phyloP scores from a whole-genome alignment of 768 basidiomycete genomes.

The Amanita inopinata region DNA sequence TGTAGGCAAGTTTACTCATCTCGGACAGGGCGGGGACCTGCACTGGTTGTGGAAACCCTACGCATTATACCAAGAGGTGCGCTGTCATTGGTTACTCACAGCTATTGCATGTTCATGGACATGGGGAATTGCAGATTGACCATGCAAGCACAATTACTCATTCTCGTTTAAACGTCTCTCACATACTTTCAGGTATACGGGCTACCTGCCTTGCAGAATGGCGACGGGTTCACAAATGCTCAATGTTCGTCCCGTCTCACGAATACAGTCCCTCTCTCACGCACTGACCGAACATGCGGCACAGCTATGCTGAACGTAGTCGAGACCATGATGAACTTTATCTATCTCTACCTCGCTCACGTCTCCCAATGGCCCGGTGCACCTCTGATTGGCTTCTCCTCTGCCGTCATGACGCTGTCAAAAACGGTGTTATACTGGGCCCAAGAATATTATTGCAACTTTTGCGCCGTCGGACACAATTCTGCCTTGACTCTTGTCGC shows the following conservation, averaged over 20 bases:
- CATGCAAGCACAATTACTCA: constrained; percentile 12
- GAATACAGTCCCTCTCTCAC: neutral
- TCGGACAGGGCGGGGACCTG: constrained; percentile 61
- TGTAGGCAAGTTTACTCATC: neutral
- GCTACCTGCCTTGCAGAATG: constrained; percentile 45
- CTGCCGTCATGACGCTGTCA: constrained; percentile 68
- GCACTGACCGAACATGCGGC: neutral
- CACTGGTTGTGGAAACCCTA: constrained; percentile 93
- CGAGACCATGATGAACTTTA: constrained; percentile 66
- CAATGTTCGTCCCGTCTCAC: constrained; percentile 44
- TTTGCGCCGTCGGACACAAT: constrained; percentile 74
- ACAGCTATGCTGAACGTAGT: constrained; percentile 73
- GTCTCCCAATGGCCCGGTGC: constrained; percentile 52
- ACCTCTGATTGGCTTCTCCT: constrained; percentile 63
- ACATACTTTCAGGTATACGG: constrained; percentile 55
- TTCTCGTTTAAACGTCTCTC: neutral
- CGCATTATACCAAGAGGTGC: constrained; percentile 60
- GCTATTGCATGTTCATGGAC: neutral
- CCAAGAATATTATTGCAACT: constrained; percentile 72
- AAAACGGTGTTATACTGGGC: constrained; percentile 81
- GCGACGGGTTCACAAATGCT: constrained; percentile 78
- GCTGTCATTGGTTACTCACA: constrained; percentile 22
- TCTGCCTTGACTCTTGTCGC: constrained; percentile 34
- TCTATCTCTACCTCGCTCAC: constrained; percentile 71
- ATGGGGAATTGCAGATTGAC: constrained; percentile 1